Evolutionary conservation across 2,329 filamentous ascomycete genomes (phyloP).

Genomic region (Pseudogymnoascus pannorum): DNA sequence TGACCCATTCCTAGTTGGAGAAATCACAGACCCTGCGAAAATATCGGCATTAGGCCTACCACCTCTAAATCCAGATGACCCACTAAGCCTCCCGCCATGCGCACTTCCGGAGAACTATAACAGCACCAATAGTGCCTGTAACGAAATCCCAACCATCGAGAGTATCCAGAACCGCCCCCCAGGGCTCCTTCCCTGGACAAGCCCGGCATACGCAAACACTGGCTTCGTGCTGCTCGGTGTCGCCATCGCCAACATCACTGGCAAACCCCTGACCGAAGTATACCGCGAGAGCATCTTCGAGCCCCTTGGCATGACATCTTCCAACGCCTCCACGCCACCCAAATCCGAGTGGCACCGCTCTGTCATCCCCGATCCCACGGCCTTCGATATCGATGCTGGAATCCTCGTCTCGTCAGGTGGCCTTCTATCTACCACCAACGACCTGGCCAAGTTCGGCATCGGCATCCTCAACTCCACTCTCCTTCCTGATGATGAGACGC

Average conservation of each 20-base stretch:
- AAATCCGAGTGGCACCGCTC: slow-evolving; percentile 10
- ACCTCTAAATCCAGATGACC: slow-evolving; percentile 9
- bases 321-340: slow-evolving; percentile 31
- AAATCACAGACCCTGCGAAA: slow-evolving; percentile 11
- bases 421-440: slow-evolving; percentile 36
- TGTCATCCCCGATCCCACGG: slow-evolving; percentile 29
- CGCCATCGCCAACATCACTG: slow-evolving; percentile 38
- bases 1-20: slow-evolving; percentile 19
- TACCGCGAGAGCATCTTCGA: slow-evolving; percentile 36
- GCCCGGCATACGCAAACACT: slow-evolving; percentile 43
- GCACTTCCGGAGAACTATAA: slow-evolving; percentile 6
- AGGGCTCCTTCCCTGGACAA: slow-evolving; percentile 36
- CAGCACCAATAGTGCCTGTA: not conserved
- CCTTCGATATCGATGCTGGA: slow-evolving; percentile 27
- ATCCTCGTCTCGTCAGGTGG: slow-evolving; percentile 30
- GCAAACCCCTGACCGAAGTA: slow-evolving; percentile 33
- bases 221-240: slow-evolving; percentile 39
- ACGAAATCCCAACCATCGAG: slow-evolving; percentile 12
- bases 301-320: slow-evolving; percentile 36
- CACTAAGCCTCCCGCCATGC: slow-evolving; percentile 14
- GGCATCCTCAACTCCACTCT: slow-evolving; percentile 38
- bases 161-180: slow-evolving; percentile 31
- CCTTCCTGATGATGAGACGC: slow-evolving; percentile 33
- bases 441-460: slow-evolving; percentile 36
- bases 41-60: not conserved